Conservation (phyloP, 768 basidiomycete genomes). For the Trametopsis cervina region DNA sequence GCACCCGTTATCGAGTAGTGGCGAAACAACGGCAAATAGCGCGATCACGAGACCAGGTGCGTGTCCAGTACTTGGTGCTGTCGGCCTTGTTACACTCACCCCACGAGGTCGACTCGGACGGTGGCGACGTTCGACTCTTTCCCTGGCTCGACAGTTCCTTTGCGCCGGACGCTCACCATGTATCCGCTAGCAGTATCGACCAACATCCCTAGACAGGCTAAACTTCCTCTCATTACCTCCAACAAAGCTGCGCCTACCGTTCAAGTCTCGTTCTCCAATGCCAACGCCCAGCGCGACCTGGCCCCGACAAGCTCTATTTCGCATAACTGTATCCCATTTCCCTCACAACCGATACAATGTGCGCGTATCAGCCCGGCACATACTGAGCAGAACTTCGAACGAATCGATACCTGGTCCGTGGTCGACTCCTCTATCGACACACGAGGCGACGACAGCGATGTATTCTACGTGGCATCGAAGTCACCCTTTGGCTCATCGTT, state of each 20-base stretch:
- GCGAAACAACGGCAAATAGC: too few relatives aligned
- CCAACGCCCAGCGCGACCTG: constrained; percentile 21
- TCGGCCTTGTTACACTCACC: too few relatives aligned
- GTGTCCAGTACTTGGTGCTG: too few relatives aligned
- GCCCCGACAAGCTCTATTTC: constrained; percentile 14
- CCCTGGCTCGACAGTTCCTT: not conserved
- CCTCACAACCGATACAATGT: constrained; percentile 20
- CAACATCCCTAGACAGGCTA: constrained; percentile 7
- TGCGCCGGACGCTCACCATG: constrained; percentile 5
- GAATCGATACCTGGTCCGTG: constrained; percentile 12
- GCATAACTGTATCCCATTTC: constrained; percentile 27
- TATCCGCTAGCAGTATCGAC: constrained; percentile 1
- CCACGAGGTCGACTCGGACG: too few relatives aligned
- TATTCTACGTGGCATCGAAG: not conserved
- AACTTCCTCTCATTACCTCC: constrained; percentile 9
- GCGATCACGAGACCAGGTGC: too few relatives aligned
- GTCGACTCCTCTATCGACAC: constrained; percentile 10
- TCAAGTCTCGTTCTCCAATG: constrained; percentile 24
- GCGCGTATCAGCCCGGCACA: not conserved
- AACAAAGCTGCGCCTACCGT: constrained; percentile 32
- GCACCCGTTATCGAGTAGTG: too few relatives aligned
- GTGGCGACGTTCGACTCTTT: not conserved
- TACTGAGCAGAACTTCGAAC: not conserved
- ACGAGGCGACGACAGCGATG: constrained; percentile 14
- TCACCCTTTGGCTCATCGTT: constrained; percentile 4